Evolutionary conservation across 495 filamentous ascomycete species (phyloP).

Genomic region (Aspergillus carlsbadensis): DNA sequence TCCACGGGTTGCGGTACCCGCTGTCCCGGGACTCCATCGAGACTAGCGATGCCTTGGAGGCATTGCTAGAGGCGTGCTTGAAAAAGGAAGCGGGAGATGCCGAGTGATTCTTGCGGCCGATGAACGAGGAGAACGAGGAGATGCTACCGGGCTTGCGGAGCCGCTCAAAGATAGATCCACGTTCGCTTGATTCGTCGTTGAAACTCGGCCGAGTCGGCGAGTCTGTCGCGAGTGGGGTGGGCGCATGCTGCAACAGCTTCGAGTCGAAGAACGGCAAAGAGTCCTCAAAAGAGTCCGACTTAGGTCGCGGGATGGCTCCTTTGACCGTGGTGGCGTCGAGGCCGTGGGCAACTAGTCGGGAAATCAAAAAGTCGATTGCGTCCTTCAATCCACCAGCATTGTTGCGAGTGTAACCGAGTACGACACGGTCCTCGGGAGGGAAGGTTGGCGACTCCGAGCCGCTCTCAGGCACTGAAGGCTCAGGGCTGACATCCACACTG

Average conservation of each 20-base stretch:
- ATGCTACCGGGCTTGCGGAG: conserved; percentile 91
- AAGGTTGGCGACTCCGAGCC: conserved; percentile 36
- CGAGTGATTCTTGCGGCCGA: conserved; percentile 91
- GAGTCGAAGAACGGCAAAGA: conserved; percentile 94
- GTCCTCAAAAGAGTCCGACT: conserved; percentile 98
- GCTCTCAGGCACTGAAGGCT: conserved; percentile 32
- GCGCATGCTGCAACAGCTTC: conserved; percentile 89
- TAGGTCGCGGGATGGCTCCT: conserved; percentile 89
- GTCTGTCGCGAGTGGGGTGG: conserved; percentile 73
- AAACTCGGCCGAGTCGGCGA: conserved; percentile 81
- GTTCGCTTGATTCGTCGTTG: conserved; percentile 72
- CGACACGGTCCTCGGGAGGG: conserved; percentile 51
- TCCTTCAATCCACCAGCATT: conserved; percentile 94
- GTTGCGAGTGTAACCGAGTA: conserved; percentile 87
- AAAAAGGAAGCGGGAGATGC: conserved; percentile 81
- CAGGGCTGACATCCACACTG: conserved; percentile 55
- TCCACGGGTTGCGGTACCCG: conserved; percentile 95
- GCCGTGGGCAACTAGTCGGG: conserved; percentile 76
- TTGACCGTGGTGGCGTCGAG: conserved; percentile 84
- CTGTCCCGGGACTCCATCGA: conserved; percentile 91
- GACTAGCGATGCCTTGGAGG: conserved; percentile 89
- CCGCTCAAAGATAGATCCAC: conserved; percentile 80
- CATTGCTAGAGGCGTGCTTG: conserved; percentile 89
- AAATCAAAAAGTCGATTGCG: conserved; percentile 90
- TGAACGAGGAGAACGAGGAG: conserved; percentile 86